phyloP scores from a whole-genome alignment of 2,329 filamentous ascomycete genomes.

The Phoma herbarum region DNA sequence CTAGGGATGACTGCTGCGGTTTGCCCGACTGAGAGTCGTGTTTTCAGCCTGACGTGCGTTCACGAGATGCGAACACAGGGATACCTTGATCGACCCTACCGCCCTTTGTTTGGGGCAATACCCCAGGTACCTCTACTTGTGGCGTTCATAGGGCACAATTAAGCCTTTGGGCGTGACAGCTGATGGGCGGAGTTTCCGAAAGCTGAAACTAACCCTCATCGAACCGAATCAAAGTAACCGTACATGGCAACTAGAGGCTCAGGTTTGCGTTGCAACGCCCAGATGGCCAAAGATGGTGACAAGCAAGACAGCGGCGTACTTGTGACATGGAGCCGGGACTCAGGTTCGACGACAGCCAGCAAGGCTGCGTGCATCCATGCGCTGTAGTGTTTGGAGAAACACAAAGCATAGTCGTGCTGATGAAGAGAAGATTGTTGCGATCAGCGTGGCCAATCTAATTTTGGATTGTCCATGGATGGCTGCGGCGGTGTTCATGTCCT shows the following conservation, averaged over 20 bases:
- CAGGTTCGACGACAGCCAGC: background rate
- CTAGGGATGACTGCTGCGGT: constrained; percentile 8
- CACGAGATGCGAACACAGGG: constrained; percentile 1
- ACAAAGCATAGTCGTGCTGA: constrained; percentile 11
- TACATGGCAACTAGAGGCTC: constrained; percentile 2
- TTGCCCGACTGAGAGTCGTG: background rate
- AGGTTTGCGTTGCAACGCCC: background rate
- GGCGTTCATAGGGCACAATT: constrained; percentile 3
- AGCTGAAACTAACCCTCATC: constrained; percentile 7
- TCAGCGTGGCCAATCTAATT: constrained; percentile 6
- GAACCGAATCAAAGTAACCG: constrained; percentile 7
- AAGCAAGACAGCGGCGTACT: constrained; percentile 6
- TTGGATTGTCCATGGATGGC: background rate
- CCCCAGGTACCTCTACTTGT: background rate
- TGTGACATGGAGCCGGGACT: background rate
- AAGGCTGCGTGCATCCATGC: constrained; percentile 7
- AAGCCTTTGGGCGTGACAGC: constrained; percentile 13
- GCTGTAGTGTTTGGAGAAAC: constrained; percentile 11
- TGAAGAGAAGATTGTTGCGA: constrained; percentile 1
- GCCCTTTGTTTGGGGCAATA: background rate
- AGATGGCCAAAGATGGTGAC: background rate
- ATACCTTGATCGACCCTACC: constrained; percentile 8
- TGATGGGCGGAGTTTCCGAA: constrained; percentile 6
- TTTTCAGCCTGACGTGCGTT: constrained; percentile 4
- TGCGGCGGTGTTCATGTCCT: constrained; percentile 2